These are phyloP conservation scores for Tricholoma bakamatsutake DNA, from an alignment of 768 basidiomycete species.

Conservation along the genomic window DNA sequence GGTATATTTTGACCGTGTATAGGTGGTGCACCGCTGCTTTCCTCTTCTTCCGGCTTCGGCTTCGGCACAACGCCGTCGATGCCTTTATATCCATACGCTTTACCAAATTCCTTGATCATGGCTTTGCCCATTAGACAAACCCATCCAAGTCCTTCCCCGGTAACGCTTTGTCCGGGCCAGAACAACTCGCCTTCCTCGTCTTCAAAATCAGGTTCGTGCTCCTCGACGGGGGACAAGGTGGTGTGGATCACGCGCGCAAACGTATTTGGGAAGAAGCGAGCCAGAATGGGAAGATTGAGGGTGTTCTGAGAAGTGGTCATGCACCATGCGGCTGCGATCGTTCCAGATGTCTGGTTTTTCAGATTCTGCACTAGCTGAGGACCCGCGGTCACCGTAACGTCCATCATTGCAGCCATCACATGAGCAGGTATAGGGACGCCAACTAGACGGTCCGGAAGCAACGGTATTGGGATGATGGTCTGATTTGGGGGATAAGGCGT, in stretches of 20 bases:
- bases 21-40: slow-evolving; percentile 7
- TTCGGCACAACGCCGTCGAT: slow-evolving; percentile 69
- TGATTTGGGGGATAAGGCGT: slow-evolving; percentile 25
- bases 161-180: slow-evolving; percentile 72
- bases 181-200: slow-evolving; percentile 84
- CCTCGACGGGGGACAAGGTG: slow-evolving; percentile 56
- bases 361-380: slow-evolving; percentile 36
- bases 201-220: slow-evolving; percentile 77
- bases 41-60: slow-evolving; percentile 37
- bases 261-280: slow-evolving; percentile 69
- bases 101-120: slow-evolving; percentile 81
- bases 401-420: slow-evolving; percentile 37
- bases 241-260: slow-evolving; percentile 69
- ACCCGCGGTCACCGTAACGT: slow-evolving; percentile 38
- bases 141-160: slow-evolving; percentile 79
- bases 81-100: slow-evolving; percentile 67
- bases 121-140: slow-evolving; percentile 83
- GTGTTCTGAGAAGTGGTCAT: slow-evolving; percentile 45
- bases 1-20: slow-evolving; percentile 6
- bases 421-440: slow-evolving; percentile 35
- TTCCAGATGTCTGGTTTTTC: slow-evolving; percentile 35
- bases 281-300: slow-evolving; percentile 62
- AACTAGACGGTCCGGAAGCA: slow-evolving; percentile 34
- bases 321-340: slow-evolving; percentile 37
- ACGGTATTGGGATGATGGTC: slow-evolving; percentile 28